Conservation (phyloP, 352 stramenopile genomes). For the Phytophthora citricola region DNA sequence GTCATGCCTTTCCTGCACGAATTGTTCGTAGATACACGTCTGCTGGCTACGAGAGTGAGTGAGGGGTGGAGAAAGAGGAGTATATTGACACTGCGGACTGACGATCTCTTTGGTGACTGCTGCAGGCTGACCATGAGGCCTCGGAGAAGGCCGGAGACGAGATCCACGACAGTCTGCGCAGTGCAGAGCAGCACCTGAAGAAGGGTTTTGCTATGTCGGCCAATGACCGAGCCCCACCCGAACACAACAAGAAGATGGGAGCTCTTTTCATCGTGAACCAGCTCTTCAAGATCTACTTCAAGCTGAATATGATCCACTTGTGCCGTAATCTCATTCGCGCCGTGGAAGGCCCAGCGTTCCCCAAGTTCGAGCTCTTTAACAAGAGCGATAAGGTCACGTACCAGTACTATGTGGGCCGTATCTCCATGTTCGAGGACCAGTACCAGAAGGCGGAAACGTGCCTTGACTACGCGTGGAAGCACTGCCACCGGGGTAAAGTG, state of each 20-base stretch:
- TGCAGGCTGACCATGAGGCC: constrained; percentile 69
- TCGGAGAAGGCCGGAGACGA: constrained; percentile 73
- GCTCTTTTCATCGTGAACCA: constrained; percentile 95
- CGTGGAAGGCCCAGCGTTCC: constrained; percentile 81
- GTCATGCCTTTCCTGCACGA: constrained; percentile 85
- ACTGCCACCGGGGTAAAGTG: constrained; percentile 87
- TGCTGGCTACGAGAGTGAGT: constrained; percentile 67
- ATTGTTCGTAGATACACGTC: constrained; percentile 79
- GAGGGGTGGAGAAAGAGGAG: not conserved
- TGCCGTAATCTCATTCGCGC: constrained; percentile 95
- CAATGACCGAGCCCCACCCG: constrained; percentile 78
- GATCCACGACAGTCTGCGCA: constrained; percentile 78
- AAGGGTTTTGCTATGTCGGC: constrained; percentile 87
- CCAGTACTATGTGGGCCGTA: constrained; percentile 95
- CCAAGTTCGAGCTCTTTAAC: constrained; percentile 79
- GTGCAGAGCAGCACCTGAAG: constrained; percentile 87
- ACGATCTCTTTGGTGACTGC: constrained; percentile 11
- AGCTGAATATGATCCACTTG: constrained; percentile 93
- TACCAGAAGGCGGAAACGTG: constrained; percentile 95
- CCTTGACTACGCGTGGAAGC: constrained; percentile 93
- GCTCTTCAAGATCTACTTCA: constrained; percentile 98
- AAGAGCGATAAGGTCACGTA: constrained; percentile 95
- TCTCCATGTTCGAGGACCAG: constrained; percentile 98
- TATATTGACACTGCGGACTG: not conserved
- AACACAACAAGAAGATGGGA: constrained; percentile 89